Conservation (phyloP, 2,329 filamentous ascomycete species). For the Coniochaeta sp. region DNA sequence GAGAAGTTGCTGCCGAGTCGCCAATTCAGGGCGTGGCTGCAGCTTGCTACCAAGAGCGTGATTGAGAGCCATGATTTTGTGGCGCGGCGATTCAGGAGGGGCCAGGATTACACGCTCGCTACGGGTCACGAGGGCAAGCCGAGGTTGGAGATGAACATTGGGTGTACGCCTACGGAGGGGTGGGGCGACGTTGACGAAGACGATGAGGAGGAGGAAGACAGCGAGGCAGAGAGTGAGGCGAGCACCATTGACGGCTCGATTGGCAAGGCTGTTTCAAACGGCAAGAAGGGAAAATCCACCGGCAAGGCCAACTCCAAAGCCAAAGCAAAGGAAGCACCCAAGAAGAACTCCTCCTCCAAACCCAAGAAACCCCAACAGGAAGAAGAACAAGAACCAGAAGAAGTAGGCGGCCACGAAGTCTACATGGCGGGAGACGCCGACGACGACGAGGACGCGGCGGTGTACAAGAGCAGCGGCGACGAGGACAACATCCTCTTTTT, state of each 20-base stretch:
- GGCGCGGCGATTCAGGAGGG: slow-evolving; percentile 80
- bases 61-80: slow-evolving; percentile 70
- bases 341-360: too few relatives aligned
- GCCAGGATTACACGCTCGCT: slow-evolving; percentile 87
- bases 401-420: slow-evolving; percentile 74
- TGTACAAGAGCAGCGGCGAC: slow-evolving; percentile 75
- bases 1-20: slow-evolving; percentile 76
- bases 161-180: slow-evolving; percentile 75
- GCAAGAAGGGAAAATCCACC: slow-evolving; percentile 19
- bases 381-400: slow-evolving; percentile 33
- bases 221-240: slow-evolving; percentile 19
- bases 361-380: slow-evolving; percentile 19
- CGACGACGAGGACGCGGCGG: slow-evolving; percentile 61
- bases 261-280: slow-evolving; percentile 8
- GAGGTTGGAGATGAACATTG: slow-evolving; percentile 79
- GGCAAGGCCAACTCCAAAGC: slow-evolving; percentile 15
- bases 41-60: slow-evolving; percentile 69
- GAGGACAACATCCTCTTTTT: slow-evolving; percentile 65
- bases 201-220: slow-evolving; percentile 38
- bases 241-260: slow-evolving; percentile 12
- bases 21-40: slow-evolving; percentile 85
- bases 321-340: slow-evolving; percentile 22
- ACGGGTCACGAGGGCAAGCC: slow-evolving; percentile 73
- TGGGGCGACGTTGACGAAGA: slow-evolving; percentile 70
- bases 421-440: slow-evolving; percentile 90